Base-by-base conservation (phyloP, 2,329 filamentous ascomycete species). In the Chaetomium olivaceum region DNA sequence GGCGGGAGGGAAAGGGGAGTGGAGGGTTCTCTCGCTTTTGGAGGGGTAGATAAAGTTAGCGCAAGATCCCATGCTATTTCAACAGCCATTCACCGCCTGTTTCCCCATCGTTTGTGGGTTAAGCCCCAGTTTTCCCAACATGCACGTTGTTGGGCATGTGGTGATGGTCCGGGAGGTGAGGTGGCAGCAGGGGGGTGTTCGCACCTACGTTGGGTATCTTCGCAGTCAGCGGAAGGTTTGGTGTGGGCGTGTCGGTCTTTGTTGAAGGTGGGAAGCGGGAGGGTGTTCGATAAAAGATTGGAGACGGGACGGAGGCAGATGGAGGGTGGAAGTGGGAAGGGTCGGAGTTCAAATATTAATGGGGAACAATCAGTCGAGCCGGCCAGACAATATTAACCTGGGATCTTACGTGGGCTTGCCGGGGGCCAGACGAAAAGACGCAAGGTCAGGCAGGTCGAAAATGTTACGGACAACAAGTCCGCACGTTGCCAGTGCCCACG, bases 11-110 rank as follows among this genome's bases (percentile, higher is more conserved):
- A 36, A 31, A 25, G 61, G 54, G 61, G 65, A 65, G 65, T 54
- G 59, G 57, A 55, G 52, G 25, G 39, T 60, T 6, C 62, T 63
- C 50, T 52, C 55, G 43, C 63, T 69, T 67, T 67, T 68, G 66
- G 68, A 69, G 65, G 66, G 67, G 66, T 25, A 65, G 61, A 63
- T 65, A 63, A 43, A 68, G 63, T 67, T 69, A 69, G 68, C 67
- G 67, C 57, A 46, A 60, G 58, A 43, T 64, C 61, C 61, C 59
- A 62, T 67, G 65, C 46, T 67, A 55, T 64, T 63, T 62, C 25
- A 50, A 65, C 36, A 65, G 54, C 63, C 63, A 63, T 66, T 69
- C 65, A 66, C 65, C 68, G 63, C 61, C 62, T 39, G 58, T 63
- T 69, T 67, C 43, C 61, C 55, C 61, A 46, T 36, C 25, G 21